These are phyloP conservation scores for Fusarium sublunatum DNA, from an alignment of 2,329 filamentous ascomycete species.

Conservation along the genomic window DNA sequence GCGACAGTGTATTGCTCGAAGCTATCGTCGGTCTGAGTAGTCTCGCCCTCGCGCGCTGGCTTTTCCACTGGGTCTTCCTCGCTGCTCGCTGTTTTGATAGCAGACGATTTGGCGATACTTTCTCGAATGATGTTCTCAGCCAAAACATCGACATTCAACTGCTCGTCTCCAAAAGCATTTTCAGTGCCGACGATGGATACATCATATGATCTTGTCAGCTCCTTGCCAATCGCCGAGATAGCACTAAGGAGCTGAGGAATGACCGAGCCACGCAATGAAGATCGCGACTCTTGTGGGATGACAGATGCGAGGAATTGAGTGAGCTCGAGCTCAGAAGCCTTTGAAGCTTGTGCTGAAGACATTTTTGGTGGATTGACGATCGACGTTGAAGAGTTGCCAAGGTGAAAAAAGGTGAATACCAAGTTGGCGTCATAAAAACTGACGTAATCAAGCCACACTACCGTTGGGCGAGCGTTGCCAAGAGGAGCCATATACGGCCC, in stretches of 20 bases:
- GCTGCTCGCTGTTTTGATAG: conserved; percentile 64
- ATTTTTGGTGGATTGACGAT: conserved; percentile 10
- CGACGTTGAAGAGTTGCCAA: not conserved
- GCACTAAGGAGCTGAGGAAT: conserved; percentile 61
- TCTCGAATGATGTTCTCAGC: conserved; percentile 62
- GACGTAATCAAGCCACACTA: conserved; percentile 33
- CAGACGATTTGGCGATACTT: conserved; percentile 56
- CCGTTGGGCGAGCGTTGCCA: conserved; percentile 1
- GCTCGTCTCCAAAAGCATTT: conserved; percentile 69
- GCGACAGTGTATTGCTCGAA: conserved; percentile 66
- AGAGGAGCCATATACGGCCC: conserved; percentile 3
- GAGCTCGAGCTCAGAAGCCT: conserved; percentile 12
- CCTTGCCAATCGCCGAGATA: conserved; percentile 58
- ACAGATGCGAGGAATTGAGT: conserved; percentile 27
- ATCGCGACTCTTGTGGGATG: conserved; percentile 38
- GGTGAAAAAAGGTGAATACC: not conserved
- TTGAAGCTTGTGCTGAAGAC: conserved; percentile 5
- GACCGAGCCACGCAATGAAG: conserved; percentile 57
- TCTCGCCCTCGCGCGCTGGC: conserved; percentile 33
- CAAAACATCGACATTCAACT: conserved; percentile 67
- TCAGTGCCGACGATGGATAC: conserved; percentile 61
- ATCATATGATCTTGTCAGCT: conserved; percentile 58
- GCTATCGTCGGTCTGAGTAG: not conserved
- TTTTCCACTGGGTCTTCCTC: conserved; percentile 70
- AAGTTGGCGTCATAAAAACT: conserved; percentile 32